phyloP scores from a whole-genome alignment of 2,329 filamentous ascomycete species.

The Aspergillus phoenicis region DNA sequence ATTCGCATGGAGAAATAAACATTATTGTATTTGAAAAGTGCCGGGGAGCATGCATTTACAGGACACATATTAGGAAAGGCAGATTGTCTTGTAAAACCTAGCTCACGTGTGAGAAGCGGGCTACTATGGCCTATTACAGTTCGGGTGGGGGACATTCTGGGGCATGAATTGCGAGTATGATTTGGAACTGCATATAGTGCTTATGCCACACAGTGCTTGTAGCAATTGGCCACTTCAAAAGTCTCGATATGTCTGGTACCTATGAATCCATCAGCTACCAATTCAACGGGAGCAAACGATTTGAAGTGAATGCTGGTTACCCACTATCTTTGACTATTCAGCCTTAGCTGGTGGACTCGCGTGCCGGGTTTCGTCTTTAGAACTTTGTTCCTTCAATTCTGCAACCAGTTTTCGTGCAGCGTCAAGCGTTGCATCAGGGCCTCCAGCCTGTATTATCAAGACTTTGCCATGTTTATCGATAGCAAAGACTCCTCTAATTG shows the following conservation, averaged over 20 bases:
- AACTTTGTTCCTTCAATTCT: not conserved
- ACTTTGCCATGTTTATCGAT: slow-evolving; percentile 82
- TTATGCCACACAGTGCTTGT: not conserved
- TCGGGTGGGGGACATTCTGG: no score
- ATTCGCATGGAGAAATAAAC: no score
- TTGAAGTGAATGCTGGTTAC: not conserved
- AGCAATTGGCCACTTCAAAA: not conserved
- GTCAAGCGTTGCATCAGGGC: slow-evolving; percentile 75
- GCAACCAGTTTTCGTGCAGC: slow-evolving; percentile 73
- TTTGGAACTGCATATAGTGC: not conserved
- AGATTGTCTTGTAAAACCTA: no score
- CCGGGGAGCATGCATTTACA: no score
- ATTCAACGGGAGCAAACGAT: not conserved
- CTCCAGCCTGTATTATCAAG: slow-evolving; percentile 71
- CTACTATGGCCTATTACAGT: no score
- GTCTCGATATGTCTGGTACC: not conserved
- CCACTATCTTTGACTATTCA: not conserved
- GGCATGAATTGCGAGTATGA: no score
- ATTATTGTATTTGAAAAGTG: no score
- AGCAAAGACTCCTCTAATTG: slow-evolving; percentile 83
- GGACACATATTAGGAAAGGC: no score
- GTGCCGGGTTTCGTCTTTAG: not conserved
- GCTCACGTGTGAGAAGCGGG: no score
- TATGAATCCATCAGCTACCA: not conserved
- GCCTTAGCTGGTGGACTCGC: not conserved